Base-by-base conservation (phyloP, 768 basidiomycete species). In the Cystofilobasidium ferigula region DNA sequence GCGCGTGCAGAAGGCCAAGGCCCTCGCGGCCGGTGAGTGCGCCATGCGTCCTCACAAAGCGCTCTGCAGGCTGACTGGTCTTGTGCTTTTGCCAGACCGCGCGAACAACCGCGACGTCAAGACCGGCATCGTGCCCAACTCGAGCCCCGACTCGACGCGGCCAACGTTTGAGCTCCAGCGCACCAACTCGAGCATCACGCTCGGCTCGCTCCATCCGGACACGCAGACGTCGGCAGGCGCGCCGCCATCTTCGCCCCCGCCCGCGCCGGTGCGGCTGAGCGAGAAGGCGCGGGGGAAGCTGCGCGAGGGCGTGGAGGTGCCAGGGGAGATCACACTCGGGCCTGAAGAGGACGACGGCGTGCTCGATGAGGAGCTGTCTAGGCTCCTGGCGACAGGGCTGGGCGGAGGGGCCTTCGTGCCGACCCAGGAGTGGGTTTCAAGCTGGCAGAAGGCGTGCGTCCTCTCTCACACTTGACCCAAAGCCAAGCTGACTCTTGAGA, bases 361-460 rank as follows among this genome's bases (percentile, higher is more conserved):
- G 32, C 42, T 67, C 30, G 48, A 59, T 57, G 78, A 76, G 45
- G 81, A 82, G 63, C 73, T 86, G 57, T 86, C 89, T 66, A 82
- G 63, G 34, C 32, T 68, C 24, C 51, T 61, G 43, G 24, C 34
- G 0, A 40, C 45, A 3, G 67, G 83, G 35, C 76, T 83, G 28
- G 84, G 86, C n/a, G 80, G 82, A 35, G 79, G 80, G 22, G 85
- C 84, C 3, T 99, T 97, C 76, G 80, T 93, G 10, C 92, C 95
- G 14, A 95, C 91, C 3, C 89, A 95, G 74, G 90, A 91, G 83
- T 99, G 95, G 94, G 91, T 90, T 26, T 92, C 92, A 2, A 75
- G 74, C 51, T 98, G 94, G 94, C 89, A 94, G 71, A 89, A 93
- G 81, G 93, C 93, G 90, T 89, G 70, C 73, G 80, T 73, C 3